Base-by-base conservation (phyloP, 768 basidiomycete species). In the Russula abietina region DNA sequence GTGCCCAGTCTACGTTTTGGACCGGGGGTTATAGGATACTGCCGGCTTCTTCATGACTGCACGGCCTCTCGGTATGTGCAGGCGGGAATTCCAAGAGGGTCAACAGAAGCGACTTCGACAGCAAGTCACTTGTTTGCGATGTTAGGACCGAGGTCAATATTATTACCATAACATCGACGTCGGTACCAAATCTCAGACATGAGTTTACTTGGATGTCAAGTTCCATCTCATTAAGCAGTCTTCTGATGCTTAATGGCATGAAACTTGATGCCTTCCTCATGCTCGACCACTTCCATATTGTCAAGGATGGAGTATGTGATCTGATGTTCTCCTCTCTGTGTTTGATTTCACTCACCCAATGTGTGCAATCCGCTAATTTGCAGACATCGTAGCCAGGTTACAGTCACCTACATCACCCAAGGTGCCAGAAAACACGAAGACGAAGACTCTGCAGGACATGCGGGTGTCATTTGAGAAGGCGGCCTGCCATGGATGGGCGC, bases 401-500 rank as follows among this genome's bases (percentile, higher is more conserved):
- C 88, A 2, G 87, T 91, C 4, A 94, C 93, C 0, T 96, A 96
- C 73, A 88, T 97, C 85, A 78, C 93, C 0, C 80, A 91, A 76
- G 93, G 91, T 7, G 78, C 83, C 28, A 88, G 87, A 68, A 78
- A 81, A 58, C 96, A 98, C 68, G 96, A 98, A n/a, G n/a, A n/a
- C n/a, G n/a, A n/a, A 75, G 96, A 98, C 71, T 95, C 91, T 26
- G 86, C 85, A 2, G 95, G 91, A 1, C 89, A 94, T 73, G 83
- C 84, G 62, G 91, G 90, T 43, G 82, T 80, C 19, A 89, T 91
- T 57, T 73, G 82, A 45, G 71, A 86, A 10, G 95, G 95, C 3
- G 96, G 93, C 54, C 87, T 97, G 2, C 95, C 97, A 70, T 97
- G 94, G 92, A 96, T 96, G 94, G 86, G 82, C 72, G 89, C 89